These are phyloP conservation scores for Aspergillus sp. DNA, from an alignment of 2,329 filamentous ascomycete genomes.

Conservation along the genomic window DNA sequence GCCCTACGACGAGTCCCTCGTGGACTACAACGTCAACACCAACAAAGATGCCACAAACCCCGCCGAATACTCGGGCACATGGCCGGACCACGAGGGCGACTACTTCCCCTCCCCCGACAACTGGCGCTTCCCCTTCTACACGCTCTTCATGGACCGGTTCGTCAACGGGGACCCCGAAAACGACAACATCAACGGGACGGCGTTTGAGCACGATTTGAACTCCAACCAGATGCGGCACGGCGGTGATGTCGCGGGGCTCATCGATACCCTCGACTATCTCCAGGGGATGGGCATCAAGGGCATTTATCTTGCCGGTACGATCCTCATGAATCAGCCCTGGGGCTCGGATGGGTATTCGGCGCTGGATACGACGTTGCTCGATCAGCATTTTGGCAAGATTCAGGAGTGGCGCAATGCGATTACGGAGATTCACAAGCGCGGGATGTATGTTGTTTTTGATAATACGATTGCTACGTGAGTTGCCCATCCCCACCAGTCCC, in stretches of 20 bases:
- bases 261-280: slow-evolving; percentile 67
- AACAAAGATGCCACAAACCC: slow-evolving; percentile 60
- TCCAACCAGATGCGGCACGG: slow-evolving; percentile 67
- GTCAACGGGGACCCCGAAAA: slow-evolving; percentile 68
- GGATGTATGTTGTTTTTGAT: slow-evolving; percentile 69
- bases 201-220: slow-evolving; percentile 64
- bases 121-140: slow-evolving; percentile 70
- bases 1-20: slow-evolving; percentile 56
- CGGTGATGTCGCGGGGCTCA: slow-evolving; percentile 62
- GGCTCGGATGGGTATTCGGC: slow-evolving; percentile 64
- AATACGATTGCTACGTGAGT: slow-evolving; percentile 67
- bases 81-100: slow-evolving; percentile 50
- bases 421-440: slow-evolving; percentile 61
- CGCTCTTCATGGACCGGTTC: slow-evolving; percentile 66
- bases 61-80: slow-evolving; percentile 59
- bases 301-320: slow-evolving; percentile 65
- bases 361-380: slow-evolving; percentile 66
- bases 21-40: slow-evolving; percentile 64
- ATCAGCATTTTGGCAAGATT: slow-evolving; percentile 66
- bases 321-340: slow-evolving; percentile 69
- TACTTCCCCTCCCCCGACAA: slow-evolving; percentile 62
- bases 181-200: slow-evolving; percentile 65
- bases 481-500: background rate
- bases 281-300: slow-evolving; percentile 68
- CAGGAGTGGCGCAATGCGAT: slow-evolving; percentile 61